Base-by-base conservation (phyloP, 352 stramenopile species). In the Phytopythium oedochilum region DNA sequence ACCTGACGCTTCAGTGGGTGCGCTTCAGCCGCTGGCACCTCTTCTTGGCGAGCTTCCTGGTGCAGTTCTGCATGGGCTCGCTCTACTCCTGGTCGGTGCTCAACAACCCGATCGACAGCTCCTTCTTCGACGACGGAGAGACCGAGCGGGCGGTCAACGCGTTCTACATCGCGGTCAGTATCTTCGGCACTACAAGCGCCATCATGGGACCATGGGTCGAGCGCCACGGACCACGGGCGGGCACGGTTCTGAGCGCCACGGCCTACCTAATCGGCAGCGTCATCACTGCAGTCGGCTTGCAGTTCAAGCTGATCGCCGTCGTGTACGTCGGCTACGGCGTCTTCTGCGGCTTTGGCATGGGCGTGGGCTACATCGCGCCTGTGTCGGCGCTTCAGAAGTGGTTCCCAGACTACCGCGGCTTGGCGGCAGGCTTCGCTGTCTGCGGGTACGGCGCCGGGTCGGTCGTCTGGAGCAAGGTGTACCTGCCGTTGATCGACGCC, bases 341-440 rank as follows among this genome's bases (percentile, higher is more conserved):
- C 47, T 69, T 83, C 45, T 66, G 59, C 17, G 77, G 77, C 56
- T 84, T 85, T 23, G 77, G 75, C 12, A 78, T 82, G 60, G 77
- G 77, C 2, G 59, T 88, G 28, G 75, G 73, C 71, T 88, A 88
- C 61, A 86, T 88, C 53, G 80, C 72, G n/a, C 77, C 77, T 9
- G 77, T 88, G 11, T 83, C 72, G n/a, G n/a, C n/a, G n/a, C n/a
- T n/a, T 17, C 75, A 86, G 43, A 83, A 86, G 44, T 88, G 77
- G 77, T 88, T 88, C 61, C 77, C 77, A 2, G 77, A 88, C 64
- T 82, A 83, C 59, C 72, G 77, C 10, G 77, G 77, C 23, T 79
- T 71, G 0, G 73, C 77, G 15, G 76, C 77, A 7, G 77, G 77
- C 29, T 86, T 88, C 49, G 77, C 77, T 7, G 73, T 88, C 1